A percentile compares a stretch with the other conserved stretches of the same genome.
Conservation (phyloP, 345 rosid genomes). For the Camelina sativa region DNA sequence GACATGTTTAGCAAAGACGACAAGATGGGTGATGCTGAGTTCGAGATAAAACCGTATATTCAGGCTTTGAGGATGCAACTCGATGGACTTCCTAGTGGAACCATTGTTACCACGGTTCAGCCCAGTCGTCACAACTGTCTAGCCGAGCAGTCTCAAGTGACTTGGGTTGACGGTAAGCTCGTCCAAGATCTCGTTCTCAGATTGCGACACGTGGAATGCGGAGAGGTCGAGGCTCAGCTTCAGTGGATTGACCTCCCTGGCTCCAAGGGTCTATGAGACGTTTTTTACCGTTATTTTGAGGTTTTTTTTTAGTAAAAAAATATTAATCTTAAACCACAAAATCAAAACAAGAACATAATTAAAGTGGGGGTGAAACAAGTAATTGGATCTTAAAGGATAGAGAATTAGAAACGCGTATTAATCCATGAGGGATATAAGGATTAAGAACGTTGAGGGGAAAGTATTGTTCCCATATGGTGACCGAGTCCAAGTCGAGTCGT, state of each 20-base stretch:
- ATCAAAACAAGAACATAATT: background rate
- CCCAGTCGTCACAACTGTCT: slow-evolving; percentile 73
- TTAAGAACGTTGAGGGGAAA: slow-evolving; percentile 17
- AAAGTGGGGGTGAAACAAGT: background rate
- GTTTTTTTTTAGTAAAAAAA: background rate
- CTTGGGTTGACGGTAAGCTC: slow-evolving; percentile 55
- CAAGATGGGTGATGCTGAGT: slow-evolving; percentile 92
- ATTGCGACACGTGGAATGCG: slow-evolving; percentile 83
- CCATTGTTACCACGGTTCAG: slow-evolving; percentile 55
- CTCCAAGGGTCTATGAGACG: slow-evolving; percentile 52
- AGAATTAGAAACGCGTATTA: slow-evolving; percentile 8
- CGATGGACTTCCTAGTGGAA: slow-evolving; percentile 59
- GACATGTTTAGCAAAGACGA: slow-evolving; percentile 90
- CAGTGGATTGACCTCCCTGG: slow-evolving; percentile 92
- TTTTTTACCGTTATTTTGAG: background rate
- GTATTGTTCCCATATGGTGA: slow-evolving; percentile 26
- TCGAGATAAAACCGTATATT: slow-evolving; percentile 61
- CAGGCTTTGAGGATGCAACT: slow-evolving; percentile 72
- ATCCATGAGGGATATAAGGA: slow-evolving; percentile 19
- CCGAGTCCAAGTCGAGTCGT: slow-evolving; percentile 18
- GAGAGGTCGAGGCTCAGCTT: slow-evolving; percentile 83
- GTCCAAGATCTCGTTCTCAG: slow-evolving; percentile 73
- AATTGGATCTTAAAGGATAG: slow-evolving; percentile 5
- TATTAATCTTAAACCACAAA: background rate
- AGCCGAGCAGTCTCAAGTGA: slow-evolving; percentile 63